Evolutionary conservation across 164 flowering plant species (phyloP).

Genomic region (Santalum album): DNA sequence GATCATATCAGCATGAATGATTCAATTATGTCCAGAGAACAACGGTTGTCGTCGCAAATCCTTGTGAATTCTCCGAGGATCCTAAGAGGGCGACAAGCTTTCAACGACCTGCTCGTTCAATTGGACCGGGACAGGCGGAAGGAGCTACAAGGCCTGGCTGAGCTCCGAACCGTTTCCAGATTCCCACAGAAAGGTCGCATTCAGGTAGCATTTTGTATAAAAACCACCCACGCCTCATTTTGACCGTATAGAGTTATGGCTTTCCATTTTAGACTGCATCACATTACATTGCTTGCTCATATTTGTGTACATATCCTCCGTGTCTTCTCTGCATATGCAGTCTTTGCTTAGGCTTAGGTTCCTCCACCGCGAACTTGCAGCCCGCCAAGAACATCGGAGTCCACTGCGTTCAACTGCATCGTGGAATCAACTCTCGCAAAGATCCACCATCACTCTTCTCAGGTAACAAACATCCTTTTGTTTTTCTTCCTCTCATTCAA

Average conservation of each 20-base stretch:
- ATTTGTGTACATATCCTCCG: not conserved
- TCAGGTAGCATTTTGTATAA: constrained; percentile 37
- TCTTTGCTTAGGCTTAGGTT: constrained; percentile 54
- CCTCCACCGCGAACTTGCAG: constrained; percentile 29
- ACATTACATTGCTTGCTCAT: too few species aligned
- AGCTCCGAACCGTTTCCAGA: constrained; percentile 47
- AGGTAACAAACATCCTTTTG: constrained; percentile 16
- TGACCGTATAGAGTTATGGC: too few species aligned
- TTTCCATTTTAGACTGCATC: too few species aligned
- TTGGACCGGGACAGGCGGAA: constrained; percentile 48
- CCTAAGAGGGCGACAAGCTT: constrained; percentile 66
- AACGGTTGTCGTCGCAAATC: constrained; percentile 6
- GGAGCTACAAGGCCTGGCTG: constrained; percentile 45
- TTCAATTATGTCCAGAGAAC: constrained; percentile 12
- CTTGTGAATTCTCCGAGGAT: constrained; percentile 27
- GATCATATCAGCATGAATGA: too few species aligned
- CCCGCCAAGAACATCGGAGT: constrained; percentile 20
- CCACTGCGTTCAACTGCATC: constrained; percentile 14
- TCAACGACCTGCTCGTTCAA: constrained; percentile 38
- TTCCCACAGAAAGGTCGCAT: constrained; percentile 69
- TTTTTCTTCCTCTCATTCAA: not conserved
- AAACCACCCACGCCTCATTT: too few species aligned
- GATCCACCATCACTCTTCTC: constrained; percentile 23
- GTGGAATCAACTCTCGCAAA: constrained; percentile 15
- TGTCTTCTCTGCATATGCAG: constrained; percentile 21